Conservation (phyloP, 768 basidiomycete genomes). For the Zangia roseola region DNA sequence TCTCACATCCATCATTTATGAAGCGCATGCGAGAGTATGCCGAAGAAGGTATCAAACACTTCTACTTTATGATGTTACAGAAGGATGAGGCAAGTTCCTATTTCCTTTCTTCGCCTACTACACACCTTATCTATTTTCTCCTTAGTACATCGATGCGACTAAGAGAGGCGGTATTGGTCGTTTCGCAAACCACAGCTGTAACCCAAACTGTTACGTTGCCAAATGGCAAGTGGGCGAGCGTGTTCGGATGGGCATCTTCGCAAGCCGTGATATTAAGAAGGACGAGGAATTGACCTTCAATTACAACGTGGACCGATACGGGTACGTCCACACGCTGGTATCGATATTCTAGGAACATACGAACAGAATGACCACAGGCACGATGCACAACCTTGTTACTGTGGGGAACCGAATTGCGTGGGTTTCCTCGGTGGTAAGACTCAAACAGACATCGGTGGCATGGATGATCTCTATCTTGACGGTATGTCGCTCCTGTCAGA, state of each 20-base stretch:
- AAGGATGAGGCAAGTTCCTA: constrained; percentile 81
- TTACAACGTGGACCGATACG: constrained; percentile 99
- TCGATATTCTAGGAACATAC: no score
- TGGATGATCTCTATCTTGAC: constrained; percentile 94
- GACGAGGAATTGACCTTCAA: constrained; percentile 96
- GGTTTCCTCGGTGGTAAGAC: constrained; percentile 98
- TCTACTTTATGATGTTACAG: constrained; percentile 99
- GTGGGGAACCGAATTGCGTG: constrained; percentile 92
- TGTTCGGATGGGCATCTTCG: constrained; percentile 97
- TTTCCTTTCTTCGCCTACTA: not conserved
- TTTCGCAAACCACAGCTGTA: constrained; percentile 97
- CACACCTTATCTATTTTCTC: not conserved
- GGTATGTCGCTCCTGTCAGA: constrained; percentile 42
- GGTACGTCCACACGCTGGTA: constrained; percentile 49
- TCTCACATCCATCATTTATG: constrained; percentile 81
- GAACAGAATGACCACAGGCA: constrained; percentile 50
- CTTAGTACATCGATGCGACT: constrained; percentile 94
- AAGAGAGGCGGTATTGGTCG: constrained; percentile 95
- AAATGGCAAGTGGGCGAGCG: constrained; percentile 93
- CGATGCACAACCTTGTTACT: constrained; percentile 92
- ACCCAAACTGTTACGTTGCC: constrained; percentile 95
- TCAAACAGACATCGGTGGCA: constrained; percentile 90
- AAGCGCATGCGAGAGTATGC: constrained; percentile 95
- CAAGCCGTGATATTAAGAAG: constrained; percentile 73
- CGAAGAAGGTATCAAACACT: constrained; percentile 90